phyloP scores from a whole-genome alignment of 2,329 filamentous ascomycete species.

The Arthrobotrys musiformis region DNA sequence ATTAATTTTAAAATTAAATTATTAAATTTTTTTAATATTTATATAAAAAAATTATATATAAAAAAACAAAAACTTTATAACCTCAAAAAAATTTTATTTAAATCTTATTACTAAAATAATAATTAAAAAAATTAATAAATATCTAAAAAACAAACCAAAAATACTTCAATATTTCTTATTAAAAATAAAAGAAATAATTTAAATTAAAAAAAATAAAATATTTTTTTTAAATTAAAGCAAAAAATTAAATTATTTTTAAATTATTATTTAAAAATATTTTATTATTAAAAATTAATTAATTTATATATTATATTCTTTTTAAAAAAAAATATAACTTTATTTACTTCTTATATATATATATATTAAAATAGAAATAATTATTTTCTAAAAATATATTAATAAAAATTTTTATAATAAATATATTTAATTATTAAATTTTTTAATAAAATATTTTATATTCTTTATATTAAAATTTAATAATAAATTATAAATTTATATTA shows the following conservation, averaged over 20 bases:
- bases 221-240: no score
- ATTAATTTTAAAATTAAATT: neutral
- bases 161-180: no score
- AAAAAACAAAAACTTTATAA: no score
- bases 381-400: neutral
- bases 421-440: neutral
- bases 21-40: neutral
- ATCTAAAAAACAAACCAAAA: no score
- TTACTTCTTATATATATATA: no score
- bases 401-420: conserved; percentile 5
- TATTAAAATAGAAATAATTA: no score
- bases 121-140: neutral
- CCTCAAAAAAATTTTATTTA: neutral
- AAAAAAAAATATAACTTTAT: no score
- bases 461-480: neutral
- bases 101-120: neutral
- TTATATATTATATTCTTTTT: neutral
- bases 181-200: no score
- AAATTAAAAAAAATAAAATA: neutral
- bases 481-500: neutral
- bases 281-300: no score
- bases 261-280: no score
- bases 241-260: no score
- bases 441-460: neutral
- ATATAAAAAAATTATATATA: no score